Evolutionary conservation across 1,284 basidiomycete genomes (phyloP), one percentile per base, ranked within the genome.

Genomic region (Leccinum subrobustum): DNA sequence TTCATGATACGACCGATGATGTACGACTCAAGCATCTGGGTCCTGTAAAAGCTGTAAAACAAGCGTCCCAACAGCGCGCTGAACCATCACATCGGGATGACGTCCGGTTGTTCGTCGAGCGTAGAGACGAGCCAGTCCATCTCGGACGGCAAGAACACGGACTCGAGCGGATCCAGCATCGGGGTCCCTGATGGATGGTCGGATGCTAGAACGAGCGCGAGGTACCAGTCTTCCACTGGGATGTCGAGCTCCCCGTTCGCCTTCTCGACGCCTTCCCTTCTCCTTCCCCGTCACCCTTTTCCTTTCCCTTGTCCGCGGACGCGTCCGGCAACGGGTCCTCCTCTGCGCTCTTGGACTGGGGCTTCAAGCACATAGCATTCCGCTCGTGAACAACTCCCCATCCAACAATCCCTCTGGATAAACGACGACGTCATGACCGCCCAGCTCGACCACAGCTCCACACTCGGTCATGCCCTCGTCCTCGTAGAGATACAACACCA

Each of bases 71-170:
- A 75, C 57, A 98, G 78, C 0, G 95, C 96, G 70, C 98, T 99
- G 57, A 98, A 81, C 96, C 97, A 99, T 14, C 95, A 89, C 83
- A 96, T 92, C 1, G 95, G 95, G 61, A 98, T 95, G 54, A 95
- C 91, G 72, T 98, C 96, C 2, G 95, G 92, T 69, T 95, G 89
- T 64, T 89, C 88, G 78, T 98, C 96, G 63, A 99, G 83, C 2
- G 88, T 92, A 11, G 88, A 78, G 55, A 98, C 88, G 37, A 99
- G 83, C 64, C 84, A 80, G 53, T 85, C 81, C 94, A 98, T 97
- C 74, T 97, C 93, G 6, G 81, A 76, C 3, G 86, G 79, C 56
- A 83, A 80, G 77, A 95, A 98, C 31, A 96, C 81, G 29, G 81
- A 74, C 56, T 75, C 78, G 55, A 88, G 79, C 4, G 88, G 84